These are phyloP conservation scores for Aspergillus glaucus DNA, from an alignment of 2,329 filamentous ascomycete species.

Conservation along the genomic window DNA sequence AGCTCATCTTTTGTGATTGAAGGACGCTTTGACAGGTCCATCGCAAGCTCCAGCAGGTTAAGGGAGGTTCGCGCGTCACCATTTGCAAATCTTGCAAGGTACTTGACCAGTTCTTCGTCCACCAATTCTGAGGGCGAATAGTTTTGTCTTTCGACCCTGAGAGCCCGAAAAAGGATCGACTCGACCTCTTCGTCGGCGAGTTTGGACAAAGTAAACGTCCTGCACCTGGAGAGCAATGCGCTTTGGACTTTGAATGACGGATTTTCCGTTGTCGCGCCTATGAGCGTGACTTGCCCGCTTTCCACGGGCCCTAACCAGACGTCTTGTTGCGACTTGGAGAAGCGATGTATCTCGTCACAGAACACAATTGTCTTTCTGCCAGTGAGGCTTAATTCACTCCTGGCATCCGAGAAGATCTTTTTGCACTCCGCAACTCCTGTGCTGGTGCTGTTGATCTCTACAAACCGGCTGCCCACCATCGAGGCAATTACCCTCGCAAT, in stretches of 20 bases:
- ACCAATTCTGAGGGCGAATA: constrained; percentile 52
- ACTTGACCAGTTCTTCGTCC: constrained; percentile 68
- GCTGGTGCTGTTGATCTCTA: constrained; percentile 92
- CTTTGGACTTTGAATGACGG: constrained; percentile 88
- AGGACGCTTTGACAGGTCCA: constrained; percentile 63
- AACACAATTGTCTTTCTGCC: constrained; percentile 93
- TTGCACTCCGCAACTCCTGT: constrained; percentile 86
- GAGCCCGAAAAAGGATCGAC: constrained; percentile 68
- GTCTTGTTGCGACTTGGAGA: constrained; percentile 88
- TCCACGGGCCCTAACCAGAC: constrained; percentile 92
- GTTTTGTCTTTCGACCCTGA: constrained; percentile 54
- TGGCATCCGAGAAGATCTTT: constrained; percentile 80
- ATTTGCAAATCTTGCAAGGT: constrained; percentile 80
- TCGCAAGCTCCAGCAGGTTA: constrained; percentile 83
- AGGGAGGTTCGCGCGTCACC: constrained; percentile 90
- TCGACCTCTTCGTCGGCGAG: constrained; percentile 66
- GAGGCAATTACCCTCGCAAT: constrained; percentile 87
- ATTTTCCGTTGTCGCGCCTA: constrained; percentile 95
- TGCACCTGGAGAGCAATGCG: constrained; percentile 79
- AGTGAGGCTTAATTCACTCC: constrained; percentile 70
- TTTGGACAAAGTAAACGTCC: constrained; percentile 79
- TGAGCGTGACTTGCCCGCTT: constrained; percentile 79
- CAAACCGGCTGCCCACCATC: constrained; percentile 75
- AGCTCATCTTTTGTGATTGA: constrained; percentile 67
- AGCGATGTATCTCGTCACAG: constrained; percentile 93